Conservation (phyloP, 139 green algal genomes). For the Pleodorina starrii region DNA sequence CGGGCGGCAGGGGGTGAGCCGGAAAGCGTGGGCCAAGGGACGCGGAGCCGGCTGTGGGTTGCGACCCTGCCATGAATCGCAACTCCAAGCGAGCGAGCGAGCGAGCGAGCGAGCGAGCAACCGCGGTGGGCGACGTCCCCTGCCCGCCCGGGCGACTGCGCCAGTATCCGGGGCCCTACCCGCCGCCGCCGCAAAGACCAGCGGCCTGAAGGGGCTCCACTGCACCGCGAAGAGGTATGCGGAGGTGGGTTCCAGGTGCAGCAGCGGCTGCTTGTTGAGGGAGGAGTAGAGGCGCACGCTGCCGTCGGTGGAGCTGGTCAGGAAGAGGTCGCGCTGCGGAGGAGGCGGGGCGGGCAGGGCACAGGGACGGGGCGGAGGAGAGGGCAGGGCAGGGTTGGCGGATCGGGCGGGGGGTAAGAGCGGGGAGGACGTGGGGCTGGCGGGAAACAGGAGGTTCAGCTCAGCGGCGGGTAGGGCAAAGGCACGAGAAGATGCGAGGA, state of each 20-base stretch:
- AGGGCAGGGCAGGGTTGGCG: background rate
- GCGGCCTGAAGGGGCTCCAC: slow-evolving; percentile 74
- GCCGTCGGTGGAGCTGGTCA: slow-evolving; percentile 71
- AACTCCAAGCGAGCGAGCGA: no score
- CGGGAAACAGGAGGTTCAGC: no score
- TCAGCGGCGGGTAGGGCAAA: no score
- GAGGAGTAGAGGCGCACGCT: slow-evolving; percentile 67
- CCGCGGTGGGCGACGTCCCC: no score
- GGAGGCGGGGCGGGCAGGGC: background rate
- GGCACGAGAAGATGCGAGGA: no score
- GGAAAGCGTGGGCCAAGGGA: no score
- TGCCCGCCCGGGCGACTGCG: no score
- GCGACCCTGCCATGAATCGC: no score
- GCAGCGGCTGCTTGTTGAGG: slow-evolving; percentile 60
- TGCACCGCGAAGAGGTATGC: slow-evolving; percentile 60
- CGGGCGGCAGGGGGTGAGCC: no score
- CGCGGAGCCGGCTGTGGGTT: no score
- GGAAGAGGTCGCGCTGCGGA: slow-evolving; percentile 63
- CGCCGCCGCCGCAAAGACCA: slow-evolving; percentile 72
- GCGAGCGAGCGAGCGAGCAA: no score
- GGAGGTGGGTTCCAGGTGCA: slow-evolving; percentile 64
- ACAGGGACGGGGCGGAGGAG: background rate
- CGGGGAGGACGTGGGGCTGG: background rate
- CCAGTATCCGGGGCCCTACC: no score
- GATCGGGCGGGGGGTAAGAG: background rate